Base-by-base conservation (phyloP, 495 filamentous ascomycete species). In the Jackrogersella minutella region DNA sequence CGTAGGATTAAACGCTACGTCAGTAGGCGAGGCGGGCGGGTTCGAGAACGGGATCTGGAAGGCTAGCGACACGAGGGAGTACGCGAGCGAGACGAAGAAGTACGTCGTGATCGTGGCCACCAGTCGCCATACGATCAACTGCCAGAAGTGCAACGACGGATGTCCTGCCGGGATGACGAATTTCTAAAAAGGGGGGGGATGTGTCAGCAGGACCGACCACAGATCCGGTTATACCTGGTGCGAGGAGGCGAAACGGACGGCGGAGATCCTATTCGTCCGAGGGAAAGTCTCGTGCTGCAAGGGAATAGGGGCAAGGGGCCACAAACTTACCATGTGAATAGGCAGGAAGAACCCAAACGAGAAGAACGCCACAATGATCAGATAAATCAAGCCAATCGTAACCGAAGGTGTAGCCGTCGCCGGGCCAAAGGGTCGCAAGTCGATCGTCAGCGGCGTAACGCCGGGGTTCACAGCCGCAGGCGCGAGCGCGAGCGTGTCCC, bases 331-430 rank as follows among this genome's bases (percentile, higher is more conserved):
- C 50, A 81, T 81, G 70, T 92, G 88, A 55, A 90, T 82, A 0
- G 88, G 87, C 63, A 91, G 80, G 70, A 89, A 84, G 81, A 91
- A 91, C 5, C 85, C 78, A 73, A 88, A 90, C 49, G 84, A 87
- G 80, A 91, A 91, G 78, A 91, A 91, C 3, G 87, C 83, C 33
- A 91, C 79, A 72, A 92, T 90, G 71, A 91, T 90, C 21, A 92
- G 77, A 74, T 91, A 91, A 71, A 91, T 90, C 31, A 91, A 73
- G 0, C 88, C 88, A 58, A 91, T 87, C 1, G 81, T 84, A 7
- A 90, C 83, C 5, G 88, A 81, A 0, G 88, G 88, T 2, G 80
- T 85, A 3, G 82, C 77, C 2, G 83, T 80, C 6, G 81, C 78
- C 0, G 87, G 86, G 0, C 70, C 66, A 68, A 91, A 91, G 0